These are phyloP conservation scores for Melampsora allii-populina DNA, from an alignment of 1,284 basidiomycete species.

Conservation along the genomic window DNA sequence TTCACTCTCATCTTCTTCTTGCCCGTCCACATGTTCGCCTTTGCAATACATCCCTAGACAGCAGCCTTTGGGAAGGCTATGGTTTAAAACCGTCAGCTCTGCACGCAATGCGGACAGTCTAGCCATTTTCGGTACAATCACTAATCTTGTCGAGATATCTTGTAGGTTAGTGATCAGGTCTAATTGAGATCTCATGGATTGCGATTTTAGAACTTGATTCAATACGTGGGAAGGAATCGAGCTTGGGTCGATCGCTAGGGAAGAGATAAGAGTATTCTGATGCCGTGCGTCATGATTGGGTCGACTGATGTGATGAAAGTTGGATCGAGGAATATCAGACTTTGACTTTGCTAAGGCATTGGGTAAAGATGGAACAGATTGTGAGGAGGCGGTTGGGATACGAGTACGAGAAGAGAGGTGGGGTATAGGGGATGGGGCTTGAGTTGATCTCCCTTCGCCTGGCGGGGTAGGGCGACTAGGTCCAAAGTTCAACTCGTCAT, in stretches of 20 bases:
- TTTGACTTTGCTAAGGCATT: constrained; percentile 34
- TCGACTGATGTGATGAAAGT: constrained; percentile 20
- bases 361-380: constrained; percentile 41
- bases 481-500: too few relatives aligned
- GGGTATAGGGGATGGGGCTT: background rate
- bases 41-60: constrained; percentile 44
- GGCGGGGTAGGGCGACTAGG: too few relatives aligned
- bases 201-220: constrained; percentile 43
- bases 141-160: constrained; percentile 84
- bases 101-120: constrained; percentile 91
- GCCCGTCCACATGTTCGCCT: constrained; percentile 20
- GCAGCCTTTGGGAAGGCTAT: constrained; percentile 69
- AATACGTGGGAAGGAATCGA: constrained; percentile 19
- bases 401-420: constrained; percentile 17
- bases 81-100: constrained; percentile 91
- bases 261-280: constrained; percentile 11
- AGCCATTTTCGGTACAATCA: constrained; percentile 89
- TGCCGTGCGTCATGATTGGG: constrained; percentile 1
- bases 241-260: constrained; percentile 20
- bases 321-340: constrained; percentile 51
- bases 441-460: background rate
- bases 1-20: constrained; percentile 7
- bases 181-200: constrained; percentile 68
- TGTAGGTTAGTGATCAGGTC: constrained; percentile 85
- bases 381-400: constrained; percentile 8